phyloP scores from a whole-genome alignment of 1,139 yeast species.

The Kodamaea fungicola region DNA sequence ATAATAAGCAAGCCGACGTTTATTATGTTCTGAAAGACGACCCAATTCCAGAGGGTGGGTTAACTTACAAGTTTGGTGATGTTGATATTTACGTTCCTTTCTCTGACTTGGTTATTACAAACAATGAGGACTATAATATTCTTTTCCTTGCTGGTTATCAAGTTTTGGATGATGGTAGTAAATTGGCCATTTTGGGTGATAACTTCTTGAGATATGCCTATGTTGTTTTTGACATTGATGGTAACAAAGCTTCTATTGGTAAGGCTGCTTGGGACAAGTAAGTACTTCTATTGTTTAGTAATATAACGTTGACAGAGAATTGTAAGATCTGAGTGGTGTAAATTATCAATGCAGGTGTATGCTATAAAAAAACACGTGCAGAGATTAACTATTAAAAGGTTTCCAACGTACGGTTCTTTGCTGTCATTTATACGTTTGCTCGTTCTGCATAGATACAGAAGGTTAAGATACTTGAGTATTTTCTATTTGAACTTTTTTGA shows the following conservation, averaged over 20 bases:
- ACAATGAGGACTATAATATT: neutral
- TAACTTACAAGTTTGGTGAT: constrained; percentile 42
- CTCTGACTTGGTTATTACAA: constrained; percentile 23
- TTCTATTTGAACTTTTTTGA: no score
- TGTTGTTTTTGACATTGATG: constrained; percentile 17
- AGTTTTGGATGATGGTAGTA: neutral
- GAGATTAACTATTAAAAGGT: no score
- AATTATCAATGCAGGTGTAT: no score
- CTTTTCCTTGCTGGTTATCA: no score
- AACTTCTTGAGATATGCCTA: constrained; percentile 19
- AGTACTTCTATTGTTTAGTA: no score
- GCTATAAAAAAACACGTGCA: no score
- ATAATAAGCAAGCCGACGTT: neutral
- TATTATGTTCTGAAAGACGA: constrained; percentile 23
- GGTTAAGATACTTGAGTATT: no score
- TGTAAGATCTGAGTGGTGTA: no score
- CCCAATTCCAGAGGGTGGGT: constrained; percentile 10
- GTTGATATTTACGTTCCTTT: constrained; percentile 41
- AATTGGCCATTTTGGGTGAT: constrained; percentile 15
- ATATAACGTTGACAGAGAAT: no score
- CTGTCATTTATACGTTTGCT: no score
- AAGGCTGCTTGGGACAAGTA: constrained; percentile 6
- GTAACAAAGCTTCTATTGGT: constrained; percentile 13
- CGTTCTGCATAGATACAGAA: no score
- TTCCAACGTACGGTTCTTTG: no score